Percentiles rank a stretch among this genome's conserved stretches.
Conservation (phyloP, 345 rosid genomes). For the Acer negundo region DNA sequence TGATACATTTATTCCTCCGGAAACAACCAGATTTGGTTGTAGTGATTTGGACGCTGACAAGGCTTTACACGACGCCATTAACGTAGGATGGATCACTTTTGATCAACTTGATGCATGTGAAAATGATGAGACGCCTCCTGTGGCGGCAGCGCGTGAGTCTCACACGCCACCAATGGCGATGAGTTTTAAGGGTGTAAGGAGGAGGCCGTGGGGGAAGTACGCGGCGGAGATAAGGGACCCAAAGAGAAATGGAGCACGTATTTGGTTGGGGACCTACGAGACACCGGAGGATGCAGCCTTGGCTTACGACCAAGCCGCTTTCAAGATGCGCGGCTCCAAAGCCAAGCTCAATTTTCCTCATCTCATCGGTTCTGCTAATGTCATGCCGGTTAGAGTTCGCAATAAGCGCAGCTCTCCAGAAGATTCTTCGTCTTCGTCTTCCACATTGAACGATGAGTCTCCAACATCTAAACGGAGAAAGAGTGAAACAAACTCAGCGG, state of each 20-base stretch:
- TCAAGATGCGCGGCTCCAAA: conserved; percentile 10
- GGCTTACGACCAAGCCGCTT: conserved; percentile 21
- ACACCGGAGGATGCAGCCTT: conserved; percentile 51
- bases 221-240: conserved; percentile 73
- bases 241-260: conserved; percentile 61
- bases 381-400: conserved; percentile 8
- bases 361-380: conserved; percentile 7
- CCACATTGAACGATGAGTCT: background rate
- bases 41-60: background rate
- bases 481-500: background rate
- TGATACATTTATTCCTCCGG: background rate
- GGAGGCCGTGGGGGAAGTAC: conserved; percentile 67
- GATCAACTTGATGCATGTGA: background rate
- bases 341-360: conserved; percentile 17
- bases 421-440: background rate
- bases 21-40: background rate
- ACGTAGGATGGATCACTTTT: conserved; percentile 19
- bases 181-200: conserved; percentile 29
- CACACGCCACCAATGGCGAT: background rate
- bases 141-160: background rate
- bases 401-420: conserved; percentile 16
- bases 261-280: conserved; percentile 75
- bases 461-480: conserved; percentile 10
- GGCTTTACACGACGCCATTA: conserved; percentile 22
- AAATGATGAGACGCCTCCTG: background rate